Evolutionary conservation across 129 eudicot species (phyloP), one percentile per base, ranked within the genome.

Genomic region (Oenanthe sinensis): DNA sequence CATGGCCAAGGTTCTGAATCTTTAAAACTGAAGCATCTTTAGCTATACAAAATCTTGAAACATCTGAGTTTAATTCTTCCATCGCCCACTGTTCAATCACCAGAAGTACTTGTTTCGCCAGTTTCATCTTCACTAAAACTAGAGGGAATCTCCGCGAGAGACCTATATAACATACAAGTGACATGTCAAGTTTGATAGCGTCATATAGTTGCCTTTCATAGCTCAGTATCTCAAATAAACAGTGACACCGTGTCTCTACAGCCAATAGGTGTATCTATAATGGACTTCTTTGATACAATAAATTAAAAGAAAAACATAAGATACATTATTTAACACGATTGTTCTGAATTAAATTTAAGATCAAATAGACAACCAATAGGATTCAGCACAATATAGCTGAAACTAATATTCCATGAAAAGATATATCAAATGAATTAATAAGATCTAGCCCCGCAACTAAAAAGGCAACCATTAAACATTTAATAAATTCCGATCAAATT

Each of bases 41-140:
- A 65, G 42, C 71, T 65, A 33, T 65, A 65, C 71, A 65, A 65
- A 65, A 65, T 63, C 71, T 65, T 65, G 20, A 65, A 15, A 65
- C 71, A 65, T 28, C 71, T 65, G 6, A 28, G 1, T 63, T 14
- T 2, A 14, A 28, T 79, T 5, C 76, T 68, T 69, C 76, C 28
- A 65, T 2, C 48, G 24, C 77, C 17, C 8, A 24, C 24, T 52
- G 49, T 50, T 89, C 81, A 88, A 76, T 84, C 90, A 1, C 49
- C 85, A 6, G 94, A 87, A 76, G 96, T 88, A 83, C 94, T 86
- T 19, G 90, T 90, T 84, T 81, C 93, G 28, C 89, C 97, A 17
- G 91, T 90, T 87, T 91, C 97, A 77, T 91, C 98, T 75, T 94
- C 96, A 55, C 96, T 91, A 80, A 84, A 89, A 82, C 93, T 91